Base-by-base conservation (phyloP, 2,329 filamentous ascomycete genomes). In the Talaromyces islandicus region DNA sequence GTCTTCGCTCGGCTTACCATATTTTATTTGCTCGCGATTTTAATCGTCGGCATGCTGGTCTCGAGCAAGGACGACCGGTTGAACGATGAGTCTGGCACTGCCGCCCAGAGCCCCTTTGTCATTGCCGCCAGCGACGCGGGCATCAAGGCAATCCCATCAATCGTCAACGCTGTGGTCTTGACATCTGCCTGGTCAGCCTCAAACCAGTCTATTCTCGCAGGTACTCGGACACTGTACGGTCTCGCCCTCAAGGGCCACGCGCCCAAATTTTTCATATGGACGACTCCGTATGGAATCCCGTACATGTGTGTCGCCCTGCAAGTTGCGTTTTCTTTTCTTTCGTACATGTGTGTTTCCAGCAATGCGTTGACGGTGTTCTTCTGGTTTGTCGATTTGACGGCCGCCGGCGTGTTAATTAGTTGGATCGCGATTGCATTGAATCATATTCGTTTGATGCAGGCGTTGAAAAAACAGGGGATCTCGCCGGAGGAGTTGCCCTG, bases 141-240 rank as follows among this genome's bases (percentile, higher is more conserved):
- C 2, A 73, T 78, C 52, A 69, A 72, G 14, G 68, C 72, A 5
- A 65, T 78, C 17, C 75, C 76, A 5, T 67, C 70, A 10, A 68
- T 78, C 25, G 74, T 77, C 65, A 79, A 78, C 55, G 76, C 69
- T 1, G 71, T 76, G 19, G 66, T 79, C n/a, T 64, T 78, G 57
- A 77, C 75, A 0, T 74, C 75, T 51, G 76, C 77, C 14, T 70
- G 77, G 57, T 78, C 76, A 10, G 73, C 76, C 3, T 76, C 74
- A 43, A 79, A 78, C 62, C 73, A 73, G 48, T 75, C 75, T 60
- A 70, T 76, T 19, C 77, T 74, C 64, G 71, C 69, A 25, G 75
- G 87, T 56, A 87, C 85, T 48, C 85, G 89, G 69, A 85, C 91
- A 21, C 78, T 92, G 9, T 86, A 89, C 69, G 86, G 85, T 60